Evolutionary conservation across 2,329 filamentous ascomycete species (phyloP), one percentile per base, ranked within the genome.

Genomic region (Helminthosporium solani): DNA sequence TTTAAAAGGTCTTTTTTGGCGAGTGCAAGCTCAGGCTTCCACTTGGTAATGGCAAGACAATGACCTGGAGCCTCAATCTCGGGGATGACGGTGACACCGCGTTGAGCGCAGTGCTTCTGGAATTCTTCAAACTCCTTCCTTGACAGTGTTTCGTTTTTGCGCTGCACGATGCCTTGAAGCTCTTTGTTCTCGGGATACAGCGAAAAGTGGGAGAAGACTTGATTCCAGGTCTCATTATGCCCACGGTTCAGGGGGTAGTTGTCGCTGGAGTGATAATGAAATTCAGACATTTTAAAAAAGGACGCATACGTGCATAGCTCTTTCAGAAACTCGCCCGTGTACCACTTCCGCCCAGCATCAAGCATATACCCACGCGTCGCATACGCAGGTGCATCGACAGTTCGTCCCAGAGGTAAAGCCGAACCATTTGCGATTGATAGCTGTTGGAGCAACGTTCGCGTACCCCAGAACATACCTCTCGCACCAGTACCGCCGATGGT

Each of bases 231-330:
- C 33, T 72, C 70, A 40, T 77, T 77, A 38, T 60, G 70, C 1
- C 75, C 74, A 7, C 74, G 69, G 46, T 75, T 77, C 33, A 78
- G 52, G 0, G 74, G 74, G 47, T 75, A 75, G 49, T 78, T 77
- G 59, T 78, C 75, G 55, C 73, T 75, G 6, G 72, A 70, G 51
- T 78, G 75, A 50, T 76, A 76, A 45, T 78, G 75, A 40, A 78
- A 77, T 51, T 76, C 74, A 11, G 69, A 73, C 56, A 77, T 65
- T 56, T 75, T 78, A 64, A 77, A 78, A 57, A 75, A 74, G 12
- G 70, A 72, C 2, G 69, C 70, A 43, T 74, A 75, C 20, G 70
- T 73, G 61, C 73, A 75, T 16, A 75, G 54, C 18, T 75, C 71
- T 42, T 73, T 72, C 20, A 75, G 62, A 36, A 75, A 75, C 1